Evolutionary conservation across 208 protist species (phyloP).

Genomic region (Acanthamoeba lenticulata): DNA sequence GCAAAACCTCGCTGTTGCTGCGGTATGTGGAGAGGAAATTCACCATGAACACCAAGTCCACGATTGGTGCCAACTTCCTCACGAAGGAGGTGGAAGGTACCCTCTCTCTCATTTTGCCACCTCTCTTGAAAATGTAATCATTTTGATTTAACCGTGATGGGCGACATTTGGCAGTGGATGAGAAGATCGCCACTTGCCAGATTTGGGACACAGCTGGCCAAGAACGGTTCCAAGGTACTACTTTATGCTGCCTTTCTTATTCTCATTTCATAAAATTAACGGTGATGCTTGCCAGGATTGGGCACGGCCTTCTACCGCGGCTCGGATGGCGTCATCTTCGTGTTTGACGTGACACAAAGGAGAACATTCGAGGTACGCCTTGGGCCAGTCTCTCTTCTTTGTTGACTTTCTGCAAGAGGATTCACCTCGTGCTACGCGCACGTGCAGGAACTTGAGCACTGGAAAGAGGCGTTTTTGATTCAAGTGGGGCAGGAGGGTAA

Average conservation of each 20-base stretch:
- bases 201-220: constrained; percentile 79
- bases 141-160: background rate
- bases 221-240: constrained; percentile 70
- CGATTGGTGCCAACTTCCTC: constrained; percentile 87
- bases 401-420: background rate
- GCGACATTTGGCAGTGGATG: background rate
- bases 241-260: background rate
- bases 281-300: background rate
- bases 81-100: constrained; percentile 78
- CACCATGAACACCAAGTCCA: constrained; percentile 74
- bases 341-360: constrained; percentile 75
- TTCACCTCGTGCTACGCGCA: background rate
- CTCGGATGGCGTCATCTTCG: constrained; percentile 73
- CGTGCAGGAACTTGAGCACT: constrained; percentile 62
- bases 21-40: constrained; percentile 75
- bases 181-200: constrained; percentile 60
- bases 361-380: background rate
- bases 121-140: background rate
- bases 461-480: constrained; percentile 74
- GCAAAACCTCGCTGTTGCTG: constrained; percentile 74
- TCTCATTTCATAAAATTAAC: background rate
- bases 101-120: background rate
- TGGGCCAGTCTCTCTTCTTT: background rate
- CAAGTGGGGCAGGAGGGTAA: constrained; percentile 63
- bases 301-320: constrained; percentile 77